Evolutionary conservation across 805 yeast genomes (phyloP).

Genomic region (Metschnikowia matae): DNA sequence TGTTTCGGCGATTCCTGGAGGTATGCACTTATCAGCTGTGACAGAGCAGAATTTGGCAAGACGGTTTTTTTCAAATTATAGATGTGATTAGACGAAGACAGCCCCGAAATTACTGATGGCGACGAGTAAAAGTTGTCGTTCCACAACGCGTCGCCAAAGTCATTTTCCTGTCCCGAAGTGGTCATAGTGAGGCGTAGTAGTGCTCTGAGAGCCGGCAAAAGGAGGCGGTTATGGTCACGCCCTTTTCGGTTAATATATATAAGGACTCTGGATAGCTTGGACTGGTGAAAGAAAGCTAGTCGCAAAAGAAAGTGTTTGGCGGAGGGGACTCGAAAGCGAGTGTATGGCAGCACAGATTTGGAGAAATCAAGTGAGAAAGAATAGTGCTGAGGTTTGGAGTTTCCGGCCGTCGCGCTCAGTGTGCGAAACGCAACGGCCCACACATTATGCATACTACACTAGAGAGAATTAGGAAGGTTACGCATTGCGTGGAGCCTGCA

Average conservation of each 20-base stretch:
- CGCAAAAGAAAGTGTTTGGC: neutral
- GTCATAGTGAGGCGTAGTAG: neutral
- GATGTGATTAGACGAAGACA: constrained; percentile 22
- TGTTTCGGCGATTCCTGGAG: constrained; percentile 6
- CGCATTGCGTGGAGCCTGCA: neutral
- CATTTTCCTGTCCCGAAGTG: constrained; percentile 17
- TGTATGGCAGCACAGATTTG: neutral
- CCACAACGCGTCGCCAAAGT: constrained; percentile 31
- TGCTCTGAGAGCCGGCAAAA: neutral
- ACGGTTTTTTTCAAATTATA: constrained; percentile 25
- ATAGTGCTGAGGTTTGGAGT: neutral
- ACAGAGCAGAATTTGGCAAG: constrained; percentile 25
- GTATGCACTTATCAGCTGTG: constrained; percentile 22
- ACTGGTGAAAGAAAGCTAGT: neutral
- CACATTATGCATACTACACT: neutral
- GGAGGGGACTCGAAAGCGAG: neutral
- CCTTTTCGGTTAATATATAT: neutral
- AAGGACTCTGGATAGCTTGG: neutral
- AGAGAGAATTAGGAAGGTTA: neutral
- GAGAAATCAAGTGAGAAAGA: neutral
- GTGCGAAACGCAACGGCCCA: constrained; percentile 3
- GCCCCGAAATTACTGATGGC: constrained; percentile 17
- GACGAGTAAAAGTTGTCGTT: constrained; percentile 33
- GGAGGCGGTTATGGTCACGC: neutral
- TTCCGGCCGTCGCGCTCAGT: constrained; percentile 1